Base-by-base conservation (phyloP, 164 flowering plant genomes). In the Cinnamomum chago region DNA sequence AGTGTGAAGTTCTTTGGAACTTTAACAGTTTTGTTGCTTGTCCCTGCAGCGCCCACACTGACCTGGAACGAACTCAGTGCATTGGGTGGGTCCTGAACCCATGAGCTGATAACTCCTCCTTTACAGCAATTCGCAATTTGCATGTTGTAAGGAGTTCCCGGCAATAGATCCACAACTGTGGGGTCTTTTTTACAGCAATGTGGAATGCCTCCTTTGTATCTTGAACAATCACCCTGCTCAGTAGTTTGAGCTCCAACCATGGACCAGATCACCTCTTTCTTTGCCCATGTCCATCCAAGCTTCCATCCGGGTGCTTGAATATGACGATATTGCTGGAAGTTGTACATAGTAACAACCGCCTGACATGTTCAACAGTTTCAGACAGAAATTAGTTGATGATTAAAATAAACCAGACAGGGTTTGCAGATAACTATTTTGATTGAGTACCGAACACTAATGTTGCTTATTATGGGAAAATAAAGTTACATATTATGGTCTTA, bases 201-300 rank as follows among this genome's bases (percentile, higher is more conserved):
- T 10, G 95, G 97, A 50, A 87, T 70, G 78, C 80, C 88, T 2
- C 87, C 87, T 81, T 89, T 88, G 83, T 84, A 93, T 84, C 77
- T 85, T 22, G 95, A 91, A 75, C 93, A 93, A 72, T 93, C 97
- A 13, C 95, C 95, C 81, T 93, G 97, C 51, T 91, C 93, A 5
- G 90, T 89, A 6, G 95, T 73, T 76, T 93, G 95, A 23, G 86
- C 88, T 68, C 98, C 98, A 40, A 82, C 74, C 86, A 86, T 86
- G 66, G 86, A 83, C 98, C 97, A 93, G 66, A 89, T 87, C 58
- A 93, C 96, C 71, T 93, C 97, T 70, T 88, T 89, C 79, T 88
- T 89, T 1, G 93, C 90, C 97, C 97, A 91, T 50, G 92, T 83
- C 96, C 96, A 93, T 20, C 92, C 91, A 10, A 91, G 28, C 18